Evolutionary conservation across 208 protist genomes (phyloP), one percentile per base, ranked within the genome.

Genomic region (Leptomonas pyrrhocoris): DNA sequence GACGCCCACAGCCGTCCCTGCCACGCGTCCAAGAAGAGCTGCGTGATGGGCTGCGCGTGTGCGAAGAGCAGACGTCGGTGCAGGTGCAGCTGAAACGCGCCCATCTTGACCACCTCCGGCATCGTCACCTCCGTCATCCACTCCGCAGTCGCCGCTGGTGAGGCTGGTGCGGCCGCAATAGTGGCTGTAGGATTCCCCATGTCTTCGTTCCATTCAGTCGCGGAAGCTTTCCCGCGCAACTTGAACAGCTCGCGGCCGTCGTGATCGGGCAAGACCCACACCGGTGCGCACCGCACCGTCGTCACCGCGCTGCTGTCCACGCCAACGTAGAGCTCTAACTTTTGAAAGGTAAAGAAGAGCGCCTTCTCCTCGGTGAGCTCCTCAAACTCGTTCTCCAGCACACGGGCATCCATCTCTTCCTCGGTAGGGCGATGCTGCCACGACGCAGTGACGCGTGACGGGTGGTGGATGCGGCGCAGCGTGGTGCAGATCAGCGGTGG

Each of bases 381-480:
- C 56, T 93, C 73, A 63, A 96, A 96, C 27, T 78, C 67, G 62
- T 96, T 96, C 57, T 92, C 89, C 43, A 96, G 77, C 46, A 66
- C 30, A 8, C 89, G 87, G 23, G 58, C 62, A 13, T 83, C 79
- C 53, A 92, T 61, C 70, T 93, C 88, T 54, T 86, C 86, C 36
- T 78, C 72, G 7, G 84, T 84, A 7, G 85, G 89, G 31, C 88
- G 74, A 36, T 92, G 83, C 31, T 93, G 73, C 34, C 90, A 75
- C 21, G 92, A 96, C 23, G 84, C 80, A 8, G 65, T 65, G 2
- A 74, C 77, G 21, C 74, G 69, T 30, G 68, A 78, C 28, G 86
- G 75, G 62, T 88, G 78, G 19, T 83, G 84, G 8, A 89, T 51
- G 30, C 84, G 81, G 6, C 92, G 85, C 75, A 96, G 73, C 21